Percentiles rank a stretch among this genome's conserved stretches.
Conservation (phyloP, 2,329 filamentous ascomycete genomes). For the Monosporascus sp. region DNA sequence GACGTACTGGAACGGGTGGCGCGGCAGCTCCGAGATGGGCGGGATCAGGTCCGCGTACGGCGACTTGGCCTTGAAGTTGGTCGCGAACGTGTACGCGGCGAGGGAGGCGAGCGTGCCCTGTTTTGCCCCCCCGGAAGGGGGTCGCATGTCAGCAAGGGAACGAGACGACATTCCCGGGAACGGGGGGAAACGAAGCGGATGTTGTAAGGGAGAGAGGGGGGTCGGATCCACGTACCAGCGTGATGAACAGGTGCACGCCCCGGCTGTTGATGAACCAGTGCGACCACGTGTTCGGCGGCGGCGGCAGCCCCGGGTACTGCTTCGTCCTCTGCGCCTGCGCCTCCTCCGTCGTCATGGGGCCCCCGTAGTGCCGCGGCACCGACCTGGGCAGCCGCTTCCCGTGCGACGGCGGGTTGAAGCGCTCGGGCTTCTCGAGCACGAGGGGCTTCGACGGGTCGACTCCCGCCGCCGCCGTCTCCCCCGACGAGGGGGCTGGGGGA, state of each 20-base stretch:
- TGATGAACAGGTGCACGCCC: slow-evolving; percentile 74
- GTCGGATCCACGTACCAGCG: slow-evolving; percentile 56
- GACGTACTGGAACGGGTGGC: slow-evolving; percentile 64
- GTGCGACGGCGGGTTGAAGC: slow-evolving; percentile 91
- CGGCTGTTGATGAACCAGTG: slow-evolving; percentile 79
- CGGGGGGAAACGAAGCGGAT: too few relatives aligned
- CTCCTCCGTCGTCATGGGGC: slow-evolving; percentile 62
- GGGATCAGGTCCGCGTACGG: slow-evolving; percentile 78
- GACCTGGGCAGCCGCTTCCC: slow-evolving; percentile 57
- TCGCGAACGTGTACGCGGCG: slow-evolving; percentile 66
- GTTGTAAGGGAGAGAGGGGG: not conserved
- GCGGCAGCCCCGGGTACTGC: slow-evolving; percentile 85
- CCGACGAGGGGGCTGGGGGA: slow-evolving; percentile 4
- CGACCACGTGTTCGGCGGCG: slow-evolving; percentile 73
- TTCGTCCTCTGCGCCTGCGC: slow-evolving; percentile 59
- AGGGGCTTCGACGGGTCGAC: slow-evolving; percentile 48
- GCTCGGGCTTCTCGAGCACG: slow-evolving; percentile 78
- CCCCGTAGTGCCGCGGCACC: slow-evolving; percentile 67
- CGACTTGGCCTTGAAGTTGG: slow-evolving; percentile 74
- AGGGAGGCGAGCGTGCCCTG: slow-evolving; percentile 64
- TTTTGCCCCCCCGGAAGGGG: too few relatives aligned
- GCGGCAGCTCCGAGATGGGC: slow-evolving; percentile 59
- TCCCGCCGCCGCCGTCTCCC: slow-evolving; percentile 2
- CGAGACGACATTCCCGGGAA: too few relatives aligned
- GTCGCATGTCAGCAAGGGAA: too few relatives aligned